Conservation (phyloP, 2,329 filamentous ascomycete genomes). For the Penicillium nordicum region DNA sequence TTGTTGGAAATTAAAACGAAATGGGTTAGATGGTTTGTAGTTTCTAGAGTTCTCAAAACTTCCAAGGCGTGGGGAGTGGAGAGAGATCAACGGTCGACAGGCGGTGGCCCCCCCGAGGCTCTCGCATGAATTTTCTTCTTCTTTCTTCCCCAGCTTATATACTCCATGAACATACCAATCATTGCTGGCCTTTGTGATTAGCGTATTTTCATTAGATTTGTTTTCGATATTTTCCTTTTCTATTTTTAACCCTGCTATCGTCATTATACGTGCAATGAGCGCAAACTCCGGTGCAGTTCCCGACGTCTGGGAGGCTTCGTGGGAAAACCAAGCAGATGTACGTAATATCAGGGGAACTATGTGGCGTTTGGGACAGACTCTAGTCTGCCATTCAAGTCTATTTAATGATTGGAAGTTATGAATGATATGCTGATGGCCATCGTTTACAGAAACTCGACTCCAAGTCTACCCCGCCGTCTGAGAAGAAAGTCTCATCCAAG, state of each 20-base stretch:
- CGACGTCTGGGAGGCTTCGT: slow-evolving; percentile 90
- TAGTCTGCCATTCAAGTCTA: neutral
- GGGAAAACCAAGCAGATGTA: slow-evolving; percentile 76
- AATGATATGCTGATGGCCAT: slow-evolving; percentile 7
- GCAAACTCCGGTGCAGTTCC: slow-evolving; percentile 56
- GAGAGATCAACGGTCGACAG: slow-evolving; percentile 19
- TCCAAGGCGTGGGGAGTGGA: slow-evolving; percentile 10
- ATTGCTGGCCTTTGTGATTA: slow-evolving; percentile 4
- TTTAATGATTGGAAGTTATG: neutral
- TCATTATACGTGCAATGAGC: slow-evolving; percentile 31
- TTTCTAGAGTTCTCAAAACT: neutral
- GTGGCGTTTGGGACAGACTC: neutral
- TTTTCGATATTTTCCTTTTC: neutral
- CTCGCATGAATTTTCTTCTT: slow-evolving; percentile 23
- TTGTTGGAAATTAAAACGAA: slow-evolving; percentile 9
- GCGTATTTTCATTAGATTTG: neutral
- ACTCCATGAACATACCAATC: slow-evolving; percentile 14
- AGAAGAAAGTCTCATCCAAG: slow-evolving; percentile 49
- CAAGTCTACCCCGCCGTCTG: slow-evolving; percentile 39
- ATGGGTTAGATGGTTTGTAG: neutral
- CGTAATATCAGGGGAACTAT: slow-evolving; percentile 8
- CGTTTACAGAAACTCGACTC: slow-evolving; percentile 38
- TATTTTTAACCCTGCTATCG: neutral
- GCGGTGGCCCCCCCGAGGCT: slow-evolving; percentile 19
- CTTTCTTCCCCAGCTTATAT: slow-evolving; percentile 9